Evolutionary conservation across 2,329 filamentous ascomycete species (phyloP), one percentile per base, ranked within the genome.

Genomic region (Curvularia eragrostidis): DNA sequence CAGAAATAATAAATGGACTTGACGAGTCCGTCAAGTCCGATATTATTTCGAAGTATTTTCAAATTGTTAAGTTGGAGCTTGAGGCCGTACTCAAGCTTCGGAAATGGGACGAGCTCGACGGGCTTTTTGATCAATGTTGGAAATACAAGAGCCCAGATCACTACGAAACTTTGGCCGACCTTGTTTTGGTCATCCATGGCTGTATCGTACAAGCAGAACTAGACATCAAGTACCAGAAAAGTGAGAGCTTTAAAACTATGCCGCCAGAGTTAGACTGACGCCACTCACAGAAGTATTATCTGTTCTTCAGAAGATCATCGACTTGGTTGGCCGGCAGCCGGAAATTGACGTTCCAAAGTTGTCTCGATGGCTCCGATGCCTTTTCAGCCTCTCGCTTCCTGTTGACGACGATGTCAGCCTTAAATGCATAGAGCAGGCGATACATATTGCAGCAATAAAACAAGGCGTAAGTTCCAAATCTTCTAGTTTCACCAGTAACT

Each of bases 351-450:
- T 81, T 4, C 70, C 74, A 1, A 87, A 86, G 65, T 79, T 96
- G 1, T 85, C 90, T 7, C 89, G 89, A 66, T 96, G 95, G 79
- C 84, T 94, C 44, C 86, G 91, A 1, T 93, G 90, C 66, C 81
- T 95, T 2, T 90, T 94, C 63, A 89, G 90, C 60, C 80, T 87
- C 1, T 84, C 89, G 0, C 76, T 93, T 0, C 79, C 84, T 1
- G 78, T 83, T 4, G 83, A 87, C 46, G 82, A 86, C 19, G 74
- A 75, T 0, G 75, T 87, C 15, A 84, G 86, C 9, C 78, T 89
- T 48, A 80, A 83, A 44, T 80, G 92, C 3, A 77, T 92, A 7
- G 83, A 87, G n/a, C 87, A 92, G 68, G 85, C 87, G 1, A 80
- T 82, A 1, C 61, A 65, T 15, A 67, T 76, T 32, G 74, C 73